Base-by-base conservation (phyloP, 2,329 filamentous ascomycete species). In the Apiospora hydei region DNA sequence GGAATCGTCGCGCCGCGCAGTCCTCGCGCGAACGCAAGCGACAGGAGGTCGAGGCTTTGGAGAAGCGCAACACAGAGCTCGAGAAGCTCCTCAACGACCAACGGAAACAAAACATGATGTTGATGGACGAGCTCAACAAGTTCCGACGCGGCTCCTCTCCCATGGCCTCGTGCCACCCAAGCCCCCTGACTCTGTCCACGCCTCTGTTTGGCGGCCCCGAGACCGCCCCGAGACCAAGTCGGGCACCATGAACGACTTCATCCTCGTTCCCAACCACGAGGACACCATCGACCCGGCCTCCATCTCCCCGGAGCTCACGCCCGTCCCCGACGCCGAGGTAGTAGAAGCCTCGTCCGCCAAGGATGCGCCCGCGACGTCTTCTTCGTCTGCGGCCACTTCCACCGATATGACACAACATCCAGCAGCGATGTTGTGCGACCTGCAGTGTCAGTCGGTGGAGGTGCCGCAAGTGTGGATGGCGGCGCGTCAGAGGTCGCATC, bases 391-490 rank as follows among this genome's bases (percentile, higher is more conserved):
- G 76, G 77, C 79, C 77, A 79, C 84, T 86, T 89, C 92, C 85
- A 89, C 93, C 91, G 94, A 97, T 89, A 86, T 90, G 96, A 96
- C 95, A 98, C 96, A 98, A 98, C 95, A 97, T 98, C 95, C 96
- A 98, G 96, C 96, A 89, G 96, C 90, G 95, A 92, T 98, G 96
- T 98, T 98, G 96, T 98, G 93, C 83, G 96, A 98, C 96, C 96
- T 97, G 96, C 96, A 93, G 96, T 99, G 96, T 98, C 96, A 91
- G 92, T 96, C 93, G 93, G 90, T 86, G 88, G 89, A 88, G 84
- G 86, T 85, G 83, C 83, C 85, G 79, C 83, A 81, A 82, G 82
- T 83, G 78, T 85, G 83, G 81, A 80, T 76, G 81, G 80, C 79
- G 78, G 85, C 83, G 76, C 85, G 79, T 81, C 84, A 82, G 78